Percentiles rank a stretch among this genome's conserved stretches.
phyloP scores from a whole-genome alignment of 2,329 filamentous ascomycete species.

The Corinectria fuckeliana region DNA sequence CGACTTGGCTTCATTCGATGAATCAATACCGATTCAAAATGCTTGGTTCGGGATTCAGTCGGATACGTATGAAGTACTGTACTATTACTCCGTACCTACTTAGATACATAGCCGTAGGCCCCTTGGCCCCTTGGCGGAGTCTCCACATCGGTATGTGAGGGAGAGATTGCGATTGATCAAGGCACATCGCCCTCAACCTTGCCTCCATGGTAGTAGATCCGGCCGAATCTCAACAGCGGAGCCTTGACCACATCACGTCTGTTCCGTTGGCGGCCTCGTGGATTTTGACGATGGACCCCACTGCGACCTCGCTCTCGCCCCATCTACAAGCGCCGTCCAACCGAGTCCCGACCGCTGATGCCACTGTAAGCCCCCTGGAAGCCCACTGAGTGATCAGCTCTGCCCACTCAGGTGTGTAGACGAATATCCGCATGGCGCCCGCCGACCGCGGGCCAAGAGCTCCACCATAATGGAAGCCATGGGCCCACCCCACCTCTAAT shows the following conservation, averaged over 20 bases:
- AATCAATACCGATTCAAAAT: not conserved
- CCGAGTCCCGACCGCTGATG: not conserved
- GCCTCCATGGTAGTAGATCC: slow-evolving; percentile 1
- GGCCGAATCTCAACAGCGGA: not conserved
- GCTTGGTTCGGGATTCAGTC: no score
- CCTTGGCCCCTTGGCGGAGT: not conserved
- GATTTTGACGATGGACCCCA: slow-evolving; percentile 6
- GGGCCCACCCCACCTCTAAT: slow-evolving; percentile 23
- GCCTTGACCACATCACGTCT: not conserved
- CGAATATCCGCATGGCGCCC: not conserved
- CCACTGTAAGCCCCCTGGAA: not conserved
- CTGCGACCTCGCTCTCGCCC: slow-evolving; percentile 1
- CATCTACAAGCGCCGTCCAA: not conserved
- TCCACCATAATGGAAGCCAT: not conserved
- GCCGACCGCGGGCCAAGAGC: not conserved
- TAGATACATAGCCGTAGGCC: not conserved
- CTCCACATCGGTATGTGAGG: not conserved
- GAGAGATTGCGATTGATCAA: not conserved
- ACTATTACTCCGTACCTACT: no score
- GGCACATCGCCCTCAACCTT: not conserved
- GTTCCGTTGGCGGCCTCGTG: not conserved
- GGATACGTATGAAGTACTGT: not conserved
- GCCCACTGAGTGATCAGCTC: not conserved
- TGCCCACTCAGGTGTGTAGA: not conserved
- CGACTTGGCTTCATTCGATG: not conserved